phyloP scores from a whole-genome alignment of 208 protist genomes.

The Trypanosoma boissoni region DNA sequence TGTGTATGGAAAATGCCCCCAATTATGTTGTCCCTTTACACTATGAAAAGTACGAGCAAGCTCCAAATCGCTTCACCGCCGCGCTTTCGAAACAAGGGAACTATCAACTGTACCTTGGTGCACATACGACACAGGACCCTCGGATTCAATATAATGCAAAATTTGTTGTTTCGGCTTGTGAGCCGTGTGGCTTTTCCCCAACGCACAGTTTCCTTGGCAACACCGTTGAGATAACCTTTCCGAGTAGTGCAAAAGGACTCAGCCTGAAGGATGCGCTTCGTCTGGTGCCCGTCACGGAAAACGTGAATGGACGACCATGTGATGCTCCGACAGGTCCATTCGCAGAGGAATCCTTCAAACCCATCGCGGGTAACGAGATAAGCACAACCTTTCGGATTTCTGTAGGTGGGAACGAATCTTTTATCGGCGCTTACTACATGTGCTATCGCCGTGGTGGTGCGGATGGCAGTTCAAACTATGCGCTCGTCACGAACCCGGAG shows the following conservation, averaged over 20 bases:
- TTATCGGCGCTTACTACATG: conserved; percentile 77
- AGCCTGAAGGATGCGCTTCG: conserved; percentile 52
- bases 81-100: conserved; percentile 38
- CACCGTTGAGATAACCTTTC: conserved; percentile 48
- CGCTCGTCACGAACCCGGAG: conserved; percentile 42
- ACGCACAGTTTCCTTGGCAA: conserved; percentile 52
- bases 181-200: conserved; percentile 75
- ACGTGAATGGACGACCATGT: conserved; percentile 35
- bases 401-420: conserved; percentile 36
- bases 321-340: conserved; percentile 45
- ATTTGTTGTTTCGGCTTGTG: conserved; percentile 62
- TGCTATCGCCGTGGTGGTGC: conserved; percentile 61
- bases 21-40: conserved; percentile 52
- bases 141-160: conserved; percentile 55
- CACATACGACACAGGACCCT: conserved; percentile 25
- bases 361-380: conserved; percentile 22
- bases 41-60: conserved; percentile 30
- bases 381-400: conserved; percentile 47
- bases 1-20: conserved; percentile 39
- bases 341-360: conserved; percentile 43
- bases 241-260: conserved; percentile 42
- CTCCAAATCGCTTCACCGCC: conserved; percentile 48
- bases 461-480: conserved; percentile 29
- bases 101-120: conserved; percentile 73
- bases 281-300: conserved; percentile 55